Percentiles rank a stretch among this genome's conserved stretches.
Conservation (phyloP, 2,329 filamentous ascomycete genomes). For the Claviceps quebecensis region DNA sequence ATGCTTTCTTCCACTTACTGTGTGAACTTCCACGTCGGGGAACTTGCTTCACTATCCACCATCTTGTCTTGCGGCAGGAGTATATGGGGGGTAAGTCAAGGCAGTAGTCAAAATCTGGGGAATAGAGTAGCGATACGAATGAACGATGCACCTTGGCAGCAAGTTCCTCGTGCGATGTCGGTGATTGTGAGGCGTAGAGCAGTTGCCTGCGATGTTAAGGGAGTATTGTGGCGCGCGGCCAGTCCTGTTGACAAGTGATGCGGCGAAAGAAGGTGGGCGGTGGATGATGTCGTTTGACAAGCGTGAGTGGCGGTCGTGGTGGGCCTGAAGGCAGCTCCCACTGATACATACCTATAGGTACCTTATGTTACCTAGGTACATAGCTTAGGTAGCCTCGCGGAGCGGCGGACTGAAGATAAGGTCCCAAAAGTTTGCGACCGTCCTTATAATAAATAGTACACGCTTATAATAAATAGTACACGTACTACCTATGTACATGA, state of each 20-base stretch:
- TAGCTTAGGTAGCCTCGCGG: no score
- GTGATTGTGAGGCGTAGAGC: conserved; percentile 1
- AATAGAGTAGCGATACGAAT: not conserved
- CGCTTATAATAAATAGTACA: no score
- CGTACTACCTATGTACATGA: no score
- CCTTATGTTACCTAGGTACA: no score
- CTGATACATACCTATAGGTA: not conserved
- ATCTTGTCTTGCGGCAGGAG: conserved; percentile 45
- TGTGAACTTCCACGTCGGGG: conserved; percentile 99
- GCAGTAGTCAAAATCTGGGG: not conserved
- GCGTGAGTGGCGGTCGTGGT: conserved; percentile 8
- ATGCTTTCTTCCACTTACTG: conserved; percentile 52
- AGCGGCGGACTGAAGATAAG: no score
- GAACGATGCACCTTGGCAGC: not conserved
- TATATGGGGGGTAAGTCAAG: conserved; percentile 7
- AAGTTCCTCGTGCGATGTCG: conserved; percentile 1
- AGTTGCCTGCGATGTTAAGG: conserved; percentile 4
- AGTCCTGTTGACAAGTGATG: conserved; percentile 9
- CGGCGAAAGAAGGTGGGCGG: conserved; percentile 10
- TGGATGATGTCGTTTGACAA: conserved; percentile 15
- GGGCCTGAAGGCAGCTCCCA: conserved; percentile 10
- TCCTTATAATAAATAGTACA: no score
- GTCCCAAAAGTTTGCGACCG: no score
- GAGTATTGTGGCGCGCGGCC: conserved; percentile 6
- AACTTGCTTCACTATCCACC: conserved; percentile 89